Evolutionary conservation across 306 rosid genomes (phyloP).

Genomic region (Pyrus betulifolia): DNA sequence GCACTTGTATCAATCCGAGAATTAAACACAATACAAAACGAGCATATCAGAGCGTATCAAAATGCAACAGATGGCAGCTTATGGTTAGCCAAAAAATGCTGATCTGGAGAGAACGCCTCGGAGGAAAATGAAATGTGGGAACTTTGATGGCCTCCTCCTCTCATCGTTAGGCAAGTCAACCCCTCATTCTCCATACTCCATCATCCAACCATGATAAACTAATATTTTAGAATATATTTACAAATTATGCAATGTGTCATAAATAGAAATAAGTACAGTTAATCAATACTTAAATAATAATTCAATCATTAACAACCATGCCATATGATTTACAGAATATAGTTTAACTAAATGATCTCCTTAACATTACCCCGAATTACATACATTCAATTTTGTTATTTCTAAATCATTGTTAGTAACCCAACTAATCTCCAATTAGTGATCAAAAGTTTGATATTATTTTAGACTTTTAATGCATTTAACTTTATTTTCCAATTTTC

Average conservation of each 20-base stretch:
- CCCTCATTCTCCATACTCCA: slow-evolving; percentile 32
- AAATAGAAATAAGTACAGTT: no score
- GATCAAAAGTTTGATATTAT: not conserved
- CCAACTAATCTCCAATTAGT: not conserved
- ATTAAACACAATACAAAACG: not conserved
- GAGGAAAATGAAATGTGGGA: slow-evolving; percentile 36
- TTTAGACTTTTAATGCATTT: no score
- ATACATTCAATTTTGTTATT: no score
- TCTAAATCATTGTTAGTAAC: not conserved
- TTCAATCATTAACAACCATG: no score
- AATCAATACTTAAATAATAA: no score
- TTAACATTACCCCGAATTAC: no score
- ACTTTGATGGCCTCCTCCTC: slow-evolving; percentile 64
- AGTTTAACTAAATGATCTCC: no score
- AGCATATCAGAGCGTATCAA: not conserved
- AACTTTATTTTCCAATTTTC: no score
- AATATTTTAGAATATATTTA: no score
- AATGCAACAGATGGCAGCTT: slow-evolving; percentile 31
- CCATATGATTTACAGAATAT: no score
- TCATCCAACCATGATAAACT: slow-evolving; percentile 31
- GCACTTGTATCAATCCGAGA: not conserved
- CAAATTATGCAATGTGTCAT: no score
- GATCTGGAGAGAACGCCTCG: slow-evolving; percentile 44
- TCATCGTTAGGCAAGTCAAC: slow-evolving; percentile 33
- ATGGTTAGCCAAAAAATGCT: slow-evolving; percentile 30